Percentiles rank a stretch among this genome's conserved stretches.
Evolutionary conservation across 2,329 filamentous ascomycete genomes (phyloP).

Genomic region (Fusarium xylarioides): DNA sequence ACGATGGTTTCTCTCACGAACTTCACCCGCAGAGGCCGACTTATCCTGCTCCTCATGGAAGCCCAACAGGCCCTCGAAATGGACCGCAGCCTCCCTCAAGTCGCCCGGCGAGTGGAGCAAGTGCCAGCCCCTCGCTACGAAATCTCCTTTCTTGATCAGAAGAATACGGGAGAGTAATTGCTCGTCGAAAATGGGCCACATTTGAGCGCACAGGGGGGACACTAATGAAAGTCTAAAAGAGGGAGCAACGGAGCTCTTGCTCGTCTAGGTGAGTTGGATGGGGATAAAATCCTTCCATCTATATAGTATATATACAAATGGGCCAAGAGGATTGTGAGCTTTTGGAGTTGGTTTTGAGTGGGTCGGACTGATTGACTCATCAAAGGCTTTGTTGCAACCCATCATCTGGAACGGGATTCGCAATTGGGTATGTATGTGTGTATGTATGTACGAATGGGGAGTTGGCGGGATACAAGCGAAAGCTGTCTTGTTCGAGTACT

Average conservation of each 20-base stretch:
- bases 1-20: constrained; percentile 52
- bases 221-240: neutral
- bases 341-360: neutral
- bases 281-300: neutral
- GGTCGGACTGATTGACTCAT: constrained; percentile 6
- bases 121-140: constrained; percentile 78
- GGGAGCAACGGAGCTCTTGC: neutral
- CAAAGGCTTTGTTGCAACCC: neutral
- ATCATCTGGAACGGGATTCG: neutral
- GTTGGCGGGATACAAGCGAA: neutral
- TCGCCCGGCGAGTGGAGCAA: constrained; percentile 70
- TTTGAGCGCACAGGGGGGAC: neutral
- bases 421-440: constrained; percentile 21
- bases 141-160: constrained; percentile 71
- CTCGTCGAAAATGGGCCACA: too few species aligned
- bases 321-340: neutral
- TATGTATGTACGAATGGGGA: neutral
- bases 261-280: neutral
- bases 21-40: constrained; percentile 52
- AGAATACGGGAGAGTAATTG: neutral
- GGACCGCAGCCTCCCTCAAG: constrained; percentile 45
- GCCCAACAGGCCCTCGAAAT: constrained; percentile 57
- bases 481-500: constrained; percentile 10
- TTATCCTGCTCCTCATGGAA: constrained; percentile 56
- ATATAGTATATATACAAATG: neutral